Evolutionary conservation across 371 early-diverging fungal genomes (phyloP), one percentile per base, ranked within the genome.

Genomic region (Polyrhizophydium stewartii): DNA sequence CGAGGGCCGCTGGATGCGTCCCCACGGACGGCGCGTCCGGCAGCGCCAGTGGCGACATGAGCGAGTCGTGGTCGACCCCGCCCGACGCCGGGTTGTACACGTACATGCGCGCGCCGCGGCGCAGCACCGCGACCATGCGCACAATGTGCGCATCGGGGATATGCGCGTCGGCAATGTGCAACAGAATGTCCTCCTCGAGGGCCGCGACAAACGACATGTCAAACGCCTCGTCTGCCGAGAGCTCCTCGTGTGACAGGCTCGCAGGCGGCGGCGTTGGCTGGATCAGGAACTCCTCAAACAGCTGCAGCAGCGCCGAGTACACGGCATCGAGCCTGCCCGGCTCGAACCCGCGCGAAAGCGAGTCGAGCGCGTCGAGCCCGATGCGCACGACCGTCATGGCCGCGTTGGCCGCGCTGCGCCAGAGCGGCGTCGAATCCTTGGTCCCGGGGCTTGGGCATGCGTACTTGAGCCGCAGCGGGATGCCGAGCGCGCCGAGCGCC

Each of bases 371-470:
- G 7, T 77, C 68, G 35, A 91, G 71, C 0, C 90, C 89, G 40
- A 75, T 51, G n/a, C 79, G 73, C 25, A 89, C 67, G 13, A 88
- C 72, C 21, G 87, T 84, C 60, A 89, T 66, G n/a, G 83, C 73
- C 0, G 86, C 80, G n/a, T 68, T 82, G 0, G 88, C 88, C 10
- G 89, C 90, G 2, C 71, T 51, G 62, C 87, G 85, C 90, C 90
- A 92, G 7, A 92, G 67, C 33, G 91, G 90, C 7, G 85, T 84
- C 46, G 87, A 84, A 37, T 92, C 89, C 35, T 89, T 87, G 49
- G 77, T 82, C 40, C 80, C 87, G 1, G 88, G 84, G 13, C 81
- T 75, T 6, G 91, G 92, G 53, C 92, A 90, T 50, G 85, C 85
- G 57, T 90, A 89, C 61, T 89, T 87, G 10, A 86, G 74, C 24